phyloP scores from a whole-genome alignment of 306 rosid species.

The Cicer pinnatifidum region DNA sequence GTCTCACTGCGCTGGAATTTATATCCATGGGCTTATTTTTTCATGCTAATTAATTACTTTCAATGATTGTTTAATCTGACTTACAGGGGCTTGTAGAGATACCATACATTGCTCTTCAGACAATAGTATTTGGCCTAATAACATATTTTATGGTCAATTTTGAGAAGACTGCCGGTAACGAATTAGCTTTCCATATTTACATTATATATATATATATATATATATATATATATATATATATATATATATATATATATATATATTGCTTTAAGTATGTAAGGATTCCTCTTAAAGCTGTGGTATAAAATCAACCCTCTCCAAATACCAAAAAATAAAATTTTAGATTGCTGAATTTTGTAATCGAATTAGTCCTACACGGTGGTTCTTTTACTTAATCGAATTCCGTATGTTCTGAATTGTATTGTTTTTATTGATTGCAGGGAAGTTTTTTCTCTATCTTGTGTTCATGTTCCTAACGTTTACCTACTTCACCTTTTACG shows the following conservation, averaged over 20 bases:
- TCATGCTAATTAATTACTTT: conserved; percentile 10
- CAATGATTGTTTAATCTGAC: conserved; percentile 20
- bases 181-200: conserved; percentile 12
- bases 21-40: conserved; percentile 20
- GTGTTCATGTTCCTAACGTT: conserved; percentile 92
- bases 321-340: too few relatives aligned
- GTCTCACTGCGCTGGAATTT: conserved; percentile 1
- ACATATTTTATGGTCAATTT: conserved; percentile 81
- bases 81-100: conserved; percentile 88
- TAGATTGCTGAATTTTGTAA: too few relatives aligned
- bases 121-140: conserved; percentile 70
- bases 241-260: not conserved
- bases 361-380: too few relatives aligned
- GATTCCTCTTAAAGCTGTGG: not conserved
- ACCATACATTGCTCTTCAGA: conserved; percentile 79
- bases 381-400: too few relatives aligned
- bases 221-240: not conserved
- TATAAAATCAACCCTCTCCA: not conserved
- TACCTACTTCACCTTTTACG: conserved; percentile 93
- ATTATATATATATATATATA: not conserved
- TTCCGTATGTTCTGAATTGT: not conserved
- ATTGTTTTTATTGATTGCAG: conserved; percentile 54
- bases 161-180: conserved; percentile 67
- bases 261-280: conserved; percentile 4
- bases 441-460: conserved; percentile 72